phyloP scores from a whole-genome alignment of 768 basidiomycete species.

The Macrolepiota albuminosa region DNA sequence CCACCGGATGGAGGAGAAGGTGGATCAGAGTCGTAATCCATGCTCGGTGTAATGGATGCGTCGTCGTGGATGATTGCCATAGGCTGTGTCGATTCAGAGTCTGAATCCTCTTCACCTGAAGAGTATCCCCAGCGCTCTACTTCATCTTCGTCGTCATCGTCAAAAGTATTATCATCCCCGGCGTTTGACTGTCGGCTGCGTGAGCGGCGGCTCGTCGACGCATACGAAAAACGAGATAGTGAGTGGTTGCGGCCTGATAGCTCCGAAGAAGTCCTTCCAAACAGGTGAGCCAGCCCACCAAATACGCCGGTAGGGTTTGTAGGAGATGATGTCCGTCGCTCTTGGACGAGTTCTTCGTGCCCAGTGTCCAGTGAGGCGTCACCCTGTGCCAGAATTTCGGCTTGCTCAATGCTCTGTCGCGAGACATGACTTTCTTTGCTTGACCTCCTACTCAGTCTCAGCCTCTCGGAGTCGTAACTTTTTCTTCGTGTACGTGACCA shows the following conservation, averaged over 20 bases:
- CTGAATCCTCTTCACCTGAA: slow-evolving; percentile 73
- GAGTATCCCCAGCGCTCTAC: slow-evolving; percentile 90
- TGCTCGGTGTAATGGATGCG: slow-evolving; percentile 48
- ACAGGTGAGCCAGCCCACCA: slow-evolving; percentile 64
- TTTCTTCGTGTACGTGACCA: slow-evolving; percentile 45
- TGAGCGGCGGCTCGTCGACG: slow-evolving; percentile 44
- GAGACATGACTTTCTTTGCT: slow-evolving; percentile 45
- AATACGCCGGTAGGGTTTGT: slow-evolving; percentile 46
- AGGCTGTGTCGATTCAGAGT: slow-evolving; percentile 32
- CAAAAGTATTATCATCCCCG: slow-evolving; percentile 55
- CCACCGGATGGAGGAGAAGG: slow-evolving; percentile 55
- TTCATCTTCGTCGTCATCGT: slow-evolving; percentile 44
- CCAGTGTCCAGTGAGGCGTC: slow-evolving; percentile 25
- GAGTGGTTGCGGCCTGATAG: slow-evolving; percentile 40
- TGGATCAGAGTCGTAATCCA: slow-evolving; percentile 69
- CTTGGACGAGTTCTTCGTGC: slow-evolving; percentile 17
- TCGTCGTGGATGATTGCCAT: slow-evolving; percentile 32
- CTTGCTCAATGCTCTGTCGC: slow-evolving; percentile 30
- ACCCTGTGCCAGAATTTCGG: slow-evolving; percentile 26
- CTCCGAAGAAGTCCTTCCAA: slow-evolving; percentile 45
- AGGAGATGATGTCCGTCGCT: slow-evolving; percentile 28
- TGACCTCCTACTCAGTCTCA: slow-evolving; percentile 33
- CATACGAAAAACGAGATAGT: slow-evolving; percentile 51
- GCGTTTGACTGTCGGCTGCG: slow-evolving; percentile 52
- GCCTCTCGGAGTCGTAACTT: slow-evolving; percentile 43